Percentiles rank a stretch among this genome's conserved stretches.
Evolutionary conservation across 2,329 filamentous ascomycete species (phyloP).

Genomic region (Penicillium olsonii): DNA sequence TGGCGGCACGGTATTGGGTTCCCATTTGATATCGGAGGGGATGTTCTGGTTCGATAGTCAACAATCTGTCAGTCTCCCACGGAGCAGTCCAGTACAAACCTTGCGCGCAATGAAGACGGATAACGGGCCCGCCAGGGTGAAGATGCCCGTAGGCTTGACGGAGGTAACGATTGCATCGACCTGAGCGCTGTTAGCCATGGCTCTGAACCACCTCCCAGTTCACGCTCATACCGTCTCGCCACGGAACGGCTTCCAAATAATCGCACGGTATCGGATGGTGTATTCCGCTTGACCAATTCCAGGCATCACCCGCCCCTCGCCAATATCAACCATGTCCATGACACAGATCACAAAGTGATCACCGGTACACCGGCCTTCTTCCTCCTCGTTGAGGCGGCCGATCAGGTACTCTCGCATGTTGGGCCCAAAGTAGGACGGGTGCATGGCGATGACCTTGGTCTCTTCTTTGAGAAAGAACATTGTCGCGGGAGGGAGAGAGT

Average conservation of each 20-base stretch:
- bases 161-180: slow-evolving; percentile 92
- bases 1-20: slow-evolving; percentile 92
- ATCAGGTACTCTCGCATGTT: slow-evolving; percentile 92
- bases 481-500: slow-evolving; percentile 28
- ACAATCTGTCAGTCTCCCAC: background rate
- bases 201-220: slow-evolving; percentile 6
- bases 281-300: slow-evolving; percentile 92
- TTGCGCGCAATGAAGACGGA: slow-evolving; percentile 61
- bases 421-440: slow-evolving; percentile 94
- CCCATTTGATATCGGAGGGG: slow-evolving; percentile 87
- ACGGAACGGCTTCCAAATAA: slow-evolving; percentile 97
- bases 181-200: slow-evolving; percentile 51
- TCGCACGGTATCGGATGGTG: slow-evolving; percentile 89
- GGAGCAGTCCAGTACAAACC: slow-evolving; percentile 56
- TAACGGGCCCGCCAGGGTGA: slow-evolving; percentile 51
- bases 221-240: slow-evolving; percentile 80
- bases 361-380: slow-evolving; percentile 92
- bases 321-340: slow-evolving; percentile 94
- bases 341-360: slow-evolving; percentile 98
- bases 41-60: slow-evolving; percentile 55
- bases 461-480: slow-evolving; percentile 99
- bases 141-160: slow-evolving; percentile 88
- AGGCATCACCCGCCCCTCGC: slow-evolving; percentile 87
- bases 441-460: slow-evolving; percentile 89
- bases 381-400: slow-evolving; percentile 84